phyloP scores from a whole-genome alignment of 345 rosid species.

The Raphanus raphanistrum region DNA sequence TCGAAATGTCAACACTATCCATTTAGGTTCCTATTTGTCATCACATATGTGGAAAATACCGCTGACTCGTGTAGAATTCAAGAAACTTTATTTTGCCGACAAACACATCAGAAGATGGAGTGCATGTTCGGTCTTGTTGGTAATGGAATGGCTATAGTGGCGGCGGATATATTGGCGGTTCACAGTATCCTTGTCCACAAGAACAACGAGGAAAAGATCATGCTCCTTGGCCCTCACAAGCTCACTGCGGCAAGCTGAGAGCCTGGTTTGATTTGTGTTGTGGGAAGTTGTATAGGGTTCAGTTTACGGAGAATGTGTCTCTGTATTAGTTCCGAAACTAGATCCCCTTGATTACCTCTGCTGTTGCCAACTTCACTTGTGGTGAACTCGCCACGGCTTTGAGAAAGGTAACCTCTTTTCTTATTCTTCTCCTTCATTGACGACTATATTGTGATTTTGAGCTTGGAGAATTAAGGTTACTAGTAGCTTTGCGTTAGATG shows the following conservation, averaged over 20 bases:
- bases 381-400: neutral
- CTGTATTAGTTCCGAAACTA: neutral
- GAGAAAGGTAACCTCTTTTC: neutral
- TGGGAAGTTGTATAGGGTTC: too few species aligned
- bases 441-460: too few species aligned
- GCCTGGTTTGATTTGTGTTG: neutral
- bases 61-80: too few species aligned
- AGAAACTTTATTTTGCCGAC: too few species aligned
- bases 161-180: neutral
- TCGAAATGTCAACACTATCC: too few species aligned
- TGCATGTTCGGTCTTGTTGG: neutral
- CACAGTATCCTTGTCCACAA: neutral
- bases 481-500: too few species aligned
- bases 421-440: too few species aligned
- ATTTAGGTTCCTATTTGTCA: too few species aligned
- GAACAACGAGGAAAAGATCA: neutral
- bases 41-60: too few species aligned
- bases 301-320: neutral
- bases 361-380: neutral
- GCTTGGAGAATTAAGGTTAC: too few species aligned
- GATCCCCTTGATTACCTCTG: neutral
- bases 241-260: neutral
- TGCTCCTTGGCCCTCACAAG: neutral
- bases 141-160: neutral
- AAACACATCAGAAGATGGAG: neutral